Percentiles rank a stretch among this genome's conserved stretches.
phyloP scores from a whole-genome alignment of 805 yeast species.

The Citeromyces nyonsensis region DNA sequence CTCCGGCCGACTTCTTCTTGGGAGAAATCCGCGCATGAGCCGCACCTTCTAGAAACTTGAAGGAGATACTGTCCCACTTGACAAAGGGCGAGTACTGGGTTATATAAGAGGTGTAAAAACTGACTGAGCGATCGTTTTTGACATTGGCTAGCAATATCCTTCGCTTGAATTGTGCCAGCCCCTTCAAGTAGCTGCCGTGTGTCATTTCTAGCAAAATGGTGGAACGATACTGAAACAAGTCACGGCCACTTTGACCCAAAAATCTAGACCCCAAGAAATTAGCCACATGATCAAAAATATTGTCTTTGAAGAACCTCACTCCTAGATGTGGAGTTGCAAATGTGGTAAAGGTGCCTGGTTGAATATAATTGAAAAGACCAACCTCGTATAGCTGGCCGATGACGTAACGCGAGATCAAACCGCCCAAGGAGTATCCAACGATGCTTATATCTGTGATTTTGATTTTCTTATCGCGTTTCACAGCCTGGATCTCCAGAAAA shows the following conservation, averaged over 20 bases:
- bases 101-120: conserved; percentile 73
- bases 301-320: conserved; percentile 26
- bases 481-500: conserved; percentile 20
- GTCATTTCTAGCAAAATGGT: conserved; percentile 36
- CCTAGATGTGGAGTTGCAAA: conserved; percentile 77
- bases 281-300: conserved; percentile 16
- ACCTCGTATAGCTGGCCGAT: conserved; percentile 32
- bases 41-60: conserved; percentile 28
- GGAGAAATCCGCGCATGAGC: conserved; percentile 21
- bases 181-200: conserved; percentile 37
- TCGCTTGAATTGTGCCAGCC: conserved; percentile 38
- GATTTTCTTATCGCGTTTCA: conserved; percentile 14
- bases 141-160: conserved; percentile 58
- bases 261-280: conserved; percentile 37
- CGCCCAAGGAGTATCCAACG: conserved; percentile 85
- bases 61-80: conserved; percentile 26
- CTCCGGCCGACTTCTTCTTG: conserved; percentile 20
- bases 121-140: conserved; percentile 73
- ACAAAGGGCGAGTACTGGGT: conserved; percentile 64
- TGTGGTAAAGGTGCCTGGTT: conserved; percentile 49
- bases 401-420: conserved; percentile 67
- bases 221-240: conserved; percentile 41
- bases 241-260: conserved; percentile 59
- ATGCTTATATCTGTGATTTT: conserved; percentile 44
- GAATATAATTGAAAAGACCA: conserved; percentile 36